A percentile compares a stretch with the other conserved stretches of the same genome.
Conservation (phyloP, 129 eudicot species). For the Logfia minima region DNA sequence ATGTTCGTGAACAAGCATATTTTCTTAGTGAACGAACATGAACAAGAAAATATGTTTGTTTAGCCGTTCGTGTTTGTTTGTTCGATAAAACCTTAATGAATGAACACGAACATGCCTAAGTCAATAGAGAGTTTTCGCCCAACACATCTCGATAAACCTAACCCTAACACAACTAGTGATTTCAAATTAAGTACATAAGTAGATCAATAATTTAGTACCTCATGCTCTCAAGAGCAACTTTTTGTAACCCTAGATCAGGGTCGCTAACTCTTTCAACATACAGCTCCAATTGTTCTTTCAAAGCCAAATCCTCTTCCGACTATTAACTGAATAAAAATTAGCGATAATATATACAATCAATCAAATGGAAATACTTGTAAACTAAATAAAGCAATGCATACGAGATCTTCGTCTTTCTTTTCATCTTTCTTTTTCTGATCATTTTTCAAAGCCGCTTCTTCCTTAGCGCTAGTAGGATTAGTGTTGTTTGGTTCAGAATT, state of each 20-base stretch:
- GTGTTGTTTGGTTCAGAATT: conserved; percentile 44
- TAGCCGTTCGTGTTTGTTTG: too few species aligned
- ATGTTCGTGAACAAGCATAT: too few species aligned
- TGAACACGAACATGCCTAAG: background rate
- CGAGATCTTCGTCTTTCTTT: conserved; percentile 92
- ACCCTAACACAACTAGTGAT: background rate
- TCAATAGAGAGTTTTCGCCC: background rate
- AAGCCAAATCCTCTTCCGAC: conserved; percentile 94
- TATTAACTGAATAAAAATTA: conserved; percentile 21
- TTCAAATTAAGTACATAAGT: background rate
- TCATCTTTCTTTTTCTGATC: conserved; percentile 89
- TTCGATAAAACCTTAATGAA: too few species aligned
- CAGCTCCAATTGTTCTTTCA: conserved; percentile 88
- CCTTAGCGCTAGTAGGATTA: conserved; percentile 39
- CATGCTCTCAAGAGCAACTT: conserved; percentile 92
- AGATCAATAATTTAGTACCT: conserved; percentile 41
- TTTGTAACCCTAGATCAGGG: conserved; percentile 72
- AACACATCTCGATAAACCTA: background rate
- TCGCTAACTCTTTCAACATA: conserved; percentile 91
- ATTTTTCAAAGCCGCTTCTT: conserved; percentile 51
- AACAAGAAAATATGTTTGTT: too few species aligned
- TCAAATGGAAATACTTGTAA: background rate
- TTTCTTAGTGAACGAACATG: too few species aligned
- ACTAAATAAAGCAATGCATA: conserved; percentile 28
- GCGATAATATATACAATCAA: background rate